Base-by-base conservation (phyloP, 2,329 filamentous ascomycete genomes). In the Stagonosporopsis vannaccii region DNA sequence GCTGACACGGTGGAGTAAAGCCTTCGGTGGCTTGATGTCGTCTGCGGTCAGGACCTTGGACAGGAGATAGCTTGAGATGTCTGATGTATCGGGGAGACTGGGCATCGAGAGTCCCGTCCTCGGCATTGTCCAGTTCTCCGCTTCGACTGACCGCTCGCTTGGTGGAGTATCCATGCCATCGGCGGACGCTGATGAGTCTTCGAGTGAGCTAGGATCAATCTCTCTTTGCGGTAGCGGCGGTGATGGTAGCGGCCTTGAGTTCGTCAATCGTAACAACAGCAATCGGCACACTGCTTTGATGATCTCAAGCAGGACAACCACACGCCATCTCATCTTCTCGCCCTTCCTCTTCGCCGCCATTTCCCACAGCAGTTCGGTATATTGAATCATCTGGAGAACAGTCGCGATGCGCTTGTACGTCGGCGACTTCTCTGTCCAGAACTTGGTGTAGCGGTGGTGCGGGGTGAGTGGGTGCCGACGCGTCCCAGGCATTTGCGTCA, bases 351-450 rank as follows among this genome's bases (percentile, higher is more conserved):
- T 96, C 25, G 93, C 93, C 25, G 90, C 86, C 95, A 99, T 99
- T 75, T 99, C 95, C 85, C 94, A 95, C n/a, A 99, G 80, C 26
- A 99, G 81, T 78, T 99, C 92, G 0, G 93, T 97, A 73, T 98
- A 98, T 65, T 95, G 90, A 23, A 97, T 90, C 78, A 96, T 90
- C 73, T 96, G 92, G 44, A 99, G 80, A 4, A 92, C 81, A 62
- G 93, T 84, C 36, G 94, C 93, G 51, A 96, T 86, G 56, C 90
- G 86, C 56, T 89, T 86, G 76, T 99, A 99, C 9, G 91, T 82
- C 4, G 84, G 81, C 68, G 85, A 88, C 51, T 82, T 81, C 44
- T 82, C 79, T 17, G 82, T 81, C 83, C 85, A 88, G 73, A 86
- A 87, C 60, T 82, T 82, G 33, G 86, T 88, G 67, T 89, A 89